Evolutionary conservation across 1,139 yeast genomes (phyloP).

Genomic region (Groenewaldozyma sp.): DNA sequence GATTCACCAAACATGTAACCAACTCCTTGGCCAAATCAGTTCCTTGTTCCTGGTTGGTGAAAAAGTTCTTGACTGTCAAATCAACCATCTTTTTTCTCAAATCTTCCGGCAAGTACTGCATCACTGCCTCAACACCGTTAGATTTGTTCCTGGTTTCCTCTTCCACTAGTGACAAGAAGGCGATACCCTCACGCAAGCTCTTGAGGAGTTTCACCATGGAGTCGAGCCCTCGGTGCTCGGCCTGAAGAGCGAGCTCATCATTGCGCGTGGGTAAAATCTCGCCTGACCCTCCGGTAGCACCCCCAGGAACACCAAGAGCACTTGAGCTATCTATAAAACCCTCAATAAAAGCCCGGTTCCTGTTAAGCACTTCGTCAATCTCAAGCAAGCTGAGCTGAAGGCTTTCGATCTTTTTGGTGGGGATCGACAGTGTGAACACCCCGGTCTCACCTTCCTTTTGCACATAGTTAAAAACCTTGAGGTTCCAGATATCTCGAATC

Average conservation of each 20-base stretch:
- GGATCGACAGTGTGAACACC: constrained; percentile 11
- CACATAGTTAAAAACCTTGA: constrained; percentile 45
- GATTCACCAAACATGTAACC: constrained; percentile 78
- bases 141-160: constrained; percentile 50
- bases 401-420: constrained; percentile 20
- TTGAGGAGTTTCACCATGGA: constrained; percentile 66
- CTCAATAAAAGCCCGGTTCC: constrained; percentile 33
- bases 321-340: constrained; percentile 22
- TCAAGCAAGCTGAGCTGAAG: constrained; percentile 28
- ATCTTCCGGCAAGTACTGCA: constrained; percentile 56
- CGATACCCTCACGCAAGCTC: constrained; percentile 81
- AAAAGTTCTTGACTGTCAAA: constrained; percentile 63
- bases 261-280: constrained; percentile 3
- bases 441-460: constrained; percentile 1
- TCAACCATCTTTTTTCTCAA: constrained; percentile 60
- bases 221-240: constrained; percentile 83
- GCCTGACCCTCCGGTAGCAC: background rate
- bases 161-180: constrained; percentile 71
- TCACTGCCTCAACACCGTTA: constrained; percentile 49
- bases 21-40: constrained; percentile 75
- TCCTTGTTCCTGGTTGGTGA: constrained; percentile 48
- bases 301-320: background rate
- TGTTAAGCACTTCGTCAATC: constrained; percentile 30
- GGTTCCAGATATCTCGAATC: constrained; percentile 70
- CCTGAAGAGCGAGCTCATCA: constrained; percentile 68